A percentile compares a stretch with the other conserved stretches of the same genome.
These are phyloP conservation scores for Xylaria hypoxylon DNA, from an alignment of 2,329 filamentous ascomycete species.

Conservation along the genomic window DNA sequence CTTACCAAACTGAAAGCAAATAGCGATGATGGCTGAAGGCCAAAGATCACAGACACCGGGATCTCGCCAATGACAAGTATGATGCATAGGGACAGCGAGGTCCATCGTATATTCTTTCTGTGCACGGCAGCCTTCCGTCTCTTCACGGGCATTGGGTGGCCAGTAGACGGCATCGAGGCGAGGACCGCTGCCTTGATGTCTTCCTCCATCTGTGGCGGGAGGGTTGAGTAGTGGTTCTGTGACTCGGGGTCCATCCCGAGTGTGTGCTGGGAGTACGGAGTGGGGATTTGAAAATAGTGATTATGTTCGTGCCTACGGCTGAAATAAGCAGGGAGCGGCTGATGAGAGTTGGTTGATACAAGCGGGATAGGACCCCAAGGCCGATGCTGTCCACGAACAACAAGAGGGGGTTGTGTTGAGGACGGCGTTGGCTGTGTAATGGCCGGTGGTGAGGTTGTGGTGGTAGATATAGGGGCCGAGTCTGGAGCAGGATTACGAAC, in stretches of 20 bases:
- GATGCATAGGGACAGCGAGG: constrained; percentile 16
- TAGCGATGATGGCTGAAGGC: not conserved
- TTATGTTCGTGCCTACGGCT: not conserved
- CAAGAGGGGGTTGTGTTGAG: not conserved
- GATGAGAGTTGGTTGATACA: constrained; percentile 27
- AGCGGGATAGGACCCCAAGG: constrained; percentile 28
- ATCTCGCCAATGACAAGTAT: constrained; percentile 19
- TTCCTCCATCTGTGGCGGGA: constrained; percentile 34
- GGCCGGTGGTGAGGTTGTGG: not conserved
- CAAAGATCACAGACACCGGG: not conserved
- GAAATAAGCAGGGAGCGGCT: constrained; percentile 12
- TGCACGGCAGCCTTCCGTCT: constrained; percentile 7
- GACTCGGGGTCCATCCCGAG: constrained; percentile 18
- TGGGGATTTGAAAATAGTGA: not conserved
- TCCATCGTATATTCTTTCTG: constrained; percentile 24
- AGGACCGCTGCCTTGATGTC: constrained; percentile 37
- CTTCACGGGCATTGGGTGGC: not conserved
- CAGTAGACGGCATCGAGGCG: constrained; percentile 16
- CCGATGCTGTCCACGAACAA: constrained; percentile 7
- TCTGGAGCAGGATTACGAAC: constrained; percentile 14
- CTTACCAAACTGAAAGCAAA: constrained; percentile 20
- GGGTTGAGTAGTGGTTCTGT: constrained; percentile 9
- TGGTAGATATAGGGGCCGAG: constrained; percentile 17
- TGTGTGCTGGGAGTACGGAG: not conserved
- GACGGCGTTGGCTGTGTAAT: constrained; percentile 3